These are phyloP conservation scores for Geosmithia morbida DNA, from an alignment of 2,329 filamentous ascomycete genomes.

Conservation along the genomic window DNA sequence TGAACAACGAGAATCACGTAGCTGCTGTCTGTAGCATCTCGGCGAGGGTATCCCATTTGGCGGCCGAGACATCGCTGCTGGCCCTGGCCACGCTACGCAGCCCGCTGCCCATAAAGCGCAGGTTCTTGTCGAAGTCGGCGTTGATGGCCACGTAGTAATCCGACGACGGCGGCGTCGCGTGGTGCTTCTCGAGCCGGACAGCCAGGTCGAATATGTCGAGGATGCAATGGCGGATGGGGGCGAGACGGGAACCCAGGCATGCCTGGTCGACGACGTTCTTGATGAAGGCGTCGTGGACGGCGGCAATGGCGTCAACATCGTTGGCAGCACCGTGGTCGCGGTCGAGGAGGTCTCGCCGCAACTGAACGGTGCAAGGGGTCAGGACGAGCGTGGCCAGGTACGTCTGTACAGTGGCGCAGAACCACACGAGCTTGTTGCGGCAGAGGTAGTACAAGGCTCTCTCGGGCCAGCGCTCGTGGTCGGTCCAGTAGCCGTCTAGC, in stretches of 20 bases:
- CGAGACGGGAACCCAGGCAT: conserved; percentile 53
- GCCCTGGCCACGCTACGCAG: conserved; percentile 63
- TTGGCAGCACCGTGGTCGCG: conserved; percentile 23
- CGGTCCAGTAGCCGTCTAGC: conserved; percentile 22
- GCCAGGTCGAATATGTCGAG: conserved; percentile 65
- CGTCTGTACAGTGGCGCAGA: conserved; percentile 57
- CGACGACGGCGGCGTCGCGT: background rate
- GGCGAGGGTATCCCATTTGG: conserved; percentile 67
- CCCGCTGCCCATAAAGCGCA: conserved; percentile 59
- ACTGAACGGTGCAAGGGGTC: conserved; percentile 37
- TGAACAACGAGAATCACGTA: conserved; percentile 1
- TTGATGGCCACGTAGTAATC: conserved; percentile 25
- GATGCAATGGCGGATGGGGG: conserved; percentile 57
- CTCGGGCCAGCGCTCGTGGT: conserved; percentile 22
- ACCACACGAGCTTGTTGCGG: conserved; percentile 62
- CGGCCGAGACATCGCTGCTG: conserved; percentile 42
- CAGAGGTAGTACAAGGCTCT: conserved; percentile 41
- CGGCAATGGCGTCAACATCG: conserved; percentile 73
- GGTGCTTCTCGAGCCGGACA: conserved; percentile 49
- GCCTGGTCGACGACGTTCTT: conserved; percentile 50
- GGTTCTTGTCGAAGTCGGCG: conserved; percentile 46
- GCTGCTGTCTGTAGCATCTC: conserved; percentile 56
- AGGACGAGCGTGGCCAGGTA: conserved; percentile 67
- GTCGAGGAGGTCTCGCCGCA: conserved; percentile 40
- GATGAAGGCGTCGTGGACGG: conserved; percentile 50